These are phyloP conservation scores for Pythium myriotylum DNA, from an alignment of 352 stramenopile species.

Conservation along the genomic window DNA sequence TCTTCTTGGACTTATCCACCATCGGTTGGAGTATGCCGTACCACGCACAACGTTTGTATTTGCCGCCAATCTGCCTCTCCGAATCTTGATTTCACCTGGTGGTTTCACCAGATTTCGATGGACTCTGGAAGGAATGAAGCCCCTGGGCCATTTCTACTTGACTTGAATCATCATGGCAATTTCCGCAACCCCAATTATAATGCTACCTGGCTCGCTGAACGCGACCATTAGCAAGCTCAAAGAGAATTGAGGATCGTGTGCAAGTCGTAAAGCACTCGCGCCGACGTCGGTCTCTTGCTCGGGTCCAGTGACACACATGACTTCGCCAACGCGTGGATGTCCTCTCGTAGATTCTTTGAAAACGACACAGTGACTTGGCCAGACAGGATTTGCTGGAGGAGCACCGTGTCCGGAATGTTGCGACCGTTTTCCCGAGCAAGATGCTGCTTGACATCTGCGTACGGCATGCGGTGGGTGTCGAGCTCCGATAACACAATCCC, in stretches of 20 bases:
- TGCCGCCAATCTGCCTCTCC: too few species aligned
- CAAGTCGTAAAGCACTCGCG: slow-evolving; percentile 24
- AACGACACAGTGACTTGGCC: slow-evolving; percentile 16
- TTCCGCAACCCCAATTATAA: too few species aligned
- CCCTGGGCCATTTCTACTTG: too few species aligned
- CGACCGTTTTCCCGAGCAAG: slow-evolving; percentile 8
- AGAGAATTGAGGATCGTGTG: slow-evolving; percentile 25
- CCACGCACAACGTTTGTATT: too few species aligned
- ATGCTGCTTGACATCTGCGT: slow-evolving; percentile 14
- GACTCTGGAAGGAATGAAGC: too few species aligned
- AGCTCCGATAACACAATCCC: slow-evolving; percentile 27
- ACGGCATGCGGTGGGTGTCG: slow-evolving; percentile 21
- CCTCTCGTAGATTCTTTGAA: neutral
- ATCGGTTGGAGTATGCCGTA: too few species aligned
- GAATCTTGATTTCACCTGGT: too few species aligned
- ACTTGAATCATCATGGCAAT: too few species aligned
- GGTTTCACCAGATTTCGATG: too few species aligned
- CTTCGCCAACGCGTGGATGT: slow-evolving; percentile 1
- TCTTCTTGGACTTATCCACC: too few species aligned
- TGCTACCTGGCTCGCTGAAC: too few species aligned
- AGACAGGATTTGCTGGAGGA: slow-evolving; percentile 22
- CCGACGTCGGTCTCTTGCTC: slow-evolving; percentile 1
- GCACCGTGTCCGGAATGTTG: slow-evolving; percentile 9
- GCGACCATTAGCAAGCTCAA: too few species aligned
- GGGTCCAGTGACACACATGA: slow-evolving; percentile 15